A percentile compares a stretch with the other conserved stretches of the same genome.
Evolutionary conservation across 495 filamentous ascomycete genomes (phyloP).

Genomic region (Penicillium malachiteum): DNA sequence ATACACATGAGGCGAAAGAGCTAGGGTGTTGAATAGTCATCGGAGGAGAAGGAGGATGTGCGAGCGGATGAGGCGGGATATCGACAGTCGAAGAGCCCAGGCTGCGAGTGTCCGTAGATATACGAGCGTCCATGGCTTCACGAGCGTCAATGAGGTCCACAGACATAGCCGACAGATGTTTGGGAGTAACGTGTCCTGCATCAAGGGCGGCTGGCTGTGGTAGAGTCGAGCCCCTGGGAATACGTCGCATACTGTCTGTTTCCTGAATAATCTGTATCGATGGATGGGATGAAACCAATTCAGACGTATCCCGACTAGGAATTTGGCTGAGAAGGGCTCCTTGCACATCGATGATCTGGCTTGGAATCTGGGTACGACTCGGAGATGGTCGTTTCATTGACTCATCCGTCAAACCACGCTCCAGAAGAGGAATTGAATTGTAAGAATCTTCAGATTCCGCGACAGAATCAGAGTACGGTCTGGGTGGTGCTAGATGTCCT

Average conservation of each 20-base stretch:
- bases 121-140: constrained; percentile 42
- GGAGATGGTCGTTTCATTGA: constrained; percentile 43
- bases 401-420: constrained; percentile 66
- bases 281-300: constrained; percentile 41
- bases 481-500: constrained; percentile 28
- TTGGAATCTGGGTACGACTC: not conserved
- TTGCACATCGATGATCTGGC: constrained; percentile 5
- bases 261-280: constrained; percentile 58
- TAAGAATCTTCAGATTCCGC: constrained; percentile 68
- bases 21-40: constrained; percentile 67
- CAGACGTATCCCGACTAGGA: constrained; percentile 29
- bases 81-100: constrained; percentile 47
- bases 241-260: constrained; percentile 56
- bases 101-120: constrained; percentile 33
- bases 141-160: constrained; percentile 56
- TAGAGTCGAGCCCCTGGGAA: constrained; percentile 45
- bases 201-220: constrained; percentile 31
- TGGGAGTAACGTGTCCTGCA: constrained; percentile 17
- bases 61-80: constrained; percentile 64
- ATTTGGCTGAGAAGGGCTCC: constrained; percentile 25
- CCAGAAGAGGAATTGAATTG: constrained; percentile 72
- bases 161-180: constrained; percentile 66
- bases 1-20: constrained; percentile 37
- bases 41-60: constrained; percentile 75
- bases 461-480: constrained; percentile 42